Evolutionary conservation across 2,329 filamentous ascomycete species (phyloP), one percentile per base, ranked within the genome.

Genomic region (Alternaria brassicicola): DNA sequence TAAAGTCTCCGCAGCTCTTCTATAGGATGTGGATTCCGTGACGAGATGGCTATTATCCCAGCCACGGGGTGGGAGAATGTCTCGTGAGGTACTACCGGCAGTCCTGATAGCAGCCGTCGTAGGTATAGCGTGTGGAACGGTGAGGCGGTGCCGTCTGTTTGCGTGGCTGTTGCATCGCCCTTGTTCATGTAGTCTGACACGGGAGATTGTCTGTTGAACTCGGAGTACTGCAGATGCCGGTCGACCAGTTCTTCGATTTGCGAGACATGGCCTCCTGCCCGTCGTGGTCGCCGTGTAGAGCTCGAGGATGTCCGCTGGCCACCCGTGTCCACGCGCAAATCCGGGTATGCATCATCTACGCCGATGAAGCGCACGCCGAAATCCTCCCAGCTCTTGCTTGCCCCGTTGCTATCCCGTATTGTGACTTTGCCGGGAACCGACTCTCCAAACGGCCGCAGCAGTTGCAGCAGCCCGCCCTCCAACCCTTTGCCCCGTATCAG

Each of bases 21-120:
- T 63, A 98, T 93, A 0, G 96, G 94, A 15, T 88, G 83, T 28
- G 86, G 82, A 67, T 93, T 96, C 57, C 90, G 87, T 9, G 95
- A 98, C 76, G 93, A 98, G 71, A 98, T 97, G 25, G 93, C 93
- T 75, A 98, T 94, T 38, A 99, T 88, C 71, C 93, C 94, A 6
- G 94, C 93, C 21, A 98, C 94, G 0, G 96, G 95, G 75, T 99
- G 95, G 5, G 90, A 87, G 77, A 98, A 97, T 0, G 95, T 95
- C 79, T 99, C 95, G 69, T 97, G 93, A 0, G 93, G 88, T 3
- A 89, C 86, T 42, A 96, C 80, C 1, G 91, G 87, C 38, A 94
- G 81, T 13, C 90, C 89, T 1, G 93, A 97, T 8, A 99, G 80
- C 36, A 99, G 77, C 49, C 93, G 88, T 28, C 92, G 87, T 45